Evolutionary conservation across 345 rosid species (phyloP), one percentile per base, ranked within the genome.

Genomic region (Draba incana): DNA sequence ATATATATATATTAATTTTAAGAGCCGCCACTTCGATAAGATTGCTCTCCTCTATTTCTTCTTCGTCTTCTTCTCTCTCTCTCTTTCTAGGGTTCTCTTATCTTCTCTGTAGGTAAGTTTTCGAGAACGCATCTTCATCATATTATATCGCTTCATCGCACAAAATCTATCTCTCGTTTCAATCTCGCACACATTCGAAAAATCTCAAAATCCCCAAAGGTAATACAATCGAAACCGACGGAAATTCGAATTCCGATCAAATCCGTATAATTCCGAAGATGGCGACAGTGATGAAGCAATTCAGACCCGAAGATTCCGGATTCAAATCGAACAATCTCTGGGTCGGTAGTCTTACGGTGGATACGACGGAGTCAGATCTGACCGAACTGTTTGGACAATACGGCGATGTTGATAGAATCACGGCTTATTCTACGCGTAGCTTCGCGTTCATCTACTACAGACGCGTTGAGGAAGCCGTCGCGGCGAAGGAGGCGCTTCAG

Each of bases 381-480:
- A 79, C 82, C 56, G 85, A 79, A 3, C 4, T 88, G 31, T 95
- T 92, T 62, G 82, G 70, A 12, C 75, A 78, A 23, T 95, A 60
- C 76, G 98, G 98, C 15, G 83, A 85, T 7, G 75, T 95, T 12
- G 98, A 92, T 51, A 84, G 84, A 75, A 88, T 89, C 11, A 77
- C 92, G 41, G 81, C 93, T 2, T 89, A 92, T 68, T 84, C 92
- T 2, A 57, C 93, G 0, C 73, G 98, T 49, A 81, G 89, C 77
- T 95, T 74, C 59, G 96, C 89, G 25, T 95, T 95, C 68, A 79
- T 92, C 39, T 88, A 70, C 85, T 95, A 83, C 53, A 83, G 83
- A 78, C 92, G 79, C 28, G 85, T 80, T 31, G 99, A 95, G 75
- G 98, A 95, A 46, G 98, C 97, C 1, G 81, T 71, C 3, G 83